phyloP scores from a whole-genome alignment of 192 early-diverging fungal species.

The Funneliformis geosporum region DNA sequence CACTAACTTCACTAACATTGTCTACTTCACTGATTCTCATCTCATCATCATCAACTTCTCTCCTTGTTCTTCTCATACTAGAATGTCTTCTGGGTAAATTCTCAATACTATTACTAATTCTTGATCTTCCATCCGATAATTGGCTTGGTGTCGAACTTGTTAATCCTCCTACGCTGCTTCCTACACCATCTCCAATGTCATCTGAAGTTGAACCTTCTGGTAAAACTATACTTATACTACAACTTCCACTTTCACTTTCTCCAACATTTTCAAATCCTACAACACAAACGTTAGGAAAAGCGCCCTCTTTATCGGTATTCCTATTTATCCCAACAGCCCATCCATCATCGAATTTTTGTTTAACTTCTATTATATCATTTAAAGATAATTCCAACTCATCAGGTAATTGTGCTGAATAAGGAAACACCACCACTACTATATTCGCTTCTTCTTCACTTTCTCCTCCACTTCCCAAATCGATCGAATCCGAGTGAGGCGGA shows the following conservation, averaged over 20 bases:
- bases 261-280: not conserved
- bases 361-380: constrained; percentile 73
- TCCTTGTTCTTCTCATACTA: not conserved
- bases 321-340: constrained; percentile 86
- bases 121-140: not conserved
- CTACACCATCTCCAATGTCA: not conserved
- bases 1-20: not conserved
- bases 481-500: not conserved
- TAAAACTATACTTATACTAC: not conserved
- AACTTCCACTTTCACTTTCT: not conserved
- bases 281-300: constrained; percentile 85
- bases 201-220: not conserved
- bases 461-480: not conserved
- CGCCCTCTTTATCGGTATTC: constrained; percentile 68
- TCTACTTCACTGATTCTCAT: not conserved
- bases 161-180: not conserved
- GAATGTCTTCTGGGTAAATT: not conserved
- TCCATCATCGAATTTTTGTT: constrained; percentile 82
- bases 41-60: not conserved
- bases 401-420: constrained; percentile 67
- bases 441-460: not conserved
- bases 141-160: not conserved
- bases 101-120: not conserved
- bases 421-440: constrained; percentile 30
- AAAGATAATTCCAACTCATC: constrained; percentile 76